Evolutionary conservation across 202 grass and related monocot species (phyloP), one percentile per base, ranked within the genome.

Genomic region (Schoenoplectus triqueter): DNA sequence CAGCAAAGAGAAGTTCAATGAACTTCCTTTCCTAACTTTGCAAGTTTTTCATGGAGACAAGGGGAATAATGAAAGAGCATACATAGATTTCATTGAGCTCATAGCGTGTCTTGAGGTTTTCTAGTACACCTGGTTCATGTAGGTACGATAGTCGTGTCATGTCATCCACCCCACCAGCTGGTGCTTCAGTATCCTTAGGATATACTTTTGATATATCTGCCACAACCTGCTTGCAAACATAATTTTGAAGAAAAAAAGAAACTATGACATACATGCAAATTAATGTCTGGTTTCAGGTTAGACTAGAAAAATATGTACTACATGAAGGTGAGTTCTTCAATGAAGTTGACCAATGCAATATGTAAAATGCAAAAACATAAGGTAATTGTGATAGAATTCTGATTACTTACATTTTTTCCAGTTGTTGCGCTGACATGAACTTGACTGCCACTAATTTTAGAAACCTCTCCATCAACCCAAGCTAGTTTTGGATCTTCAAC

Each of bases 41-140:
- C 39, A 75, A 50, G 19, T 47, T 59, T 59, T 13, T 39, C 6
- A 17, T 82, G 20, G 21, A 59, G 20, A 82, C 8, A 18, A 75
- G 19, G 45, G 5, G 87, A 80, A 85, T 18, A 22, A 81, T 15
- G 31, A 83, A 78, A 56, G 11, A 39, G 40, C 90, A 88, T 86
- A 99, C 97, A 91, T 99, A 99, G 86, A 99, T 99, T 92, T 99
- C 97, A 91, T 99, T 99, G 80, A 99, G 85, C 84, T 99, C 97
- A 84, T 99, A 99, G 68, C 97, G 93, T 44, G 89, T 91, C 85
- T 93, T 92, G 84, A 99, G 88, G 85, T 99, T 99, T 80, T 99
- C 93, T 74, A 99, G 86, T 89, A 99, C 97, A 85, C 97, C 97
- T 80, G 97, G 97, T 91, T 99, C 97, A 78, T 99, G 97, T 84